Evolutionary conservation across 192 early-diverging fungal genomes (phyloP).

Genomic region (Coemansia sp.): DNA sequence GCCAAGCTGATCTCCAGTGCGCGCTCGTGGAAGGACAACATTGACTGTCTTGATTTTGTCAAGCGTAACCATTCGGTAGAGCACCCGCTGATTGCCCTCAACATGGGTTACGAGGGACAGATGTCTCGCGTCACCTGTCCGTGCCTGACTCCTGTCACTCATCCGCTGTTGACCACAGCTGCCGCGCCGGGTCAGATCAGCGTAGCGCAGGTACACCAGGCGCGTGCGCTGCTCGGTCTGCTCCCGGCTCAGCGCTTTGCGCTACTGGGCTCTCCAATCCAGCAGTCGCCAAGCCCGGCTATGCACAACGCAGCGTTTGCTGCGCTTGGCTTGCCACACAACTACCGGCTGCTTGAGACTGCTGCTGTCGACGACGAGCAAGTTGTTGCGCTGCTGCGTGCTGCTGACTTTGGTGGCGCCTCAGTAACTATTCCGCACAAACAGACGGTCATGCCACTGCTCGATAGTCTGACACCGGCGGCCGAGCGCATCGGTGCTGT

Average conservation of each 20-base stretch:
- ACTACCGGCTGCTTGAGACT: constrained; percentile 74
- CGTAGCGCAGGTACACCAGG: constrained; percentile 71
- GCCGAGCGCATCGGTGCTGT: constrained; percentile 91
- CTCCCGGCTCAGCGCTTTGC: constrained; percentile 67
- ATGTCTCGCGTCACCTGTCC: constrained; percentile 85
- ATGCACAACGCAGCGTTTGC: constrained; percentile 93
- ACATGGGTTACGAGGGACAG: constrained; percentile 92
- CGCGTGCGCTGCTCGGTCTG: constrained; percentile 68
- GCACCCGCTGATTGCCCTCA: constrained; percentile 82
- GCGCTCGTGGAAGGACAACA: constrained; percentile 74
- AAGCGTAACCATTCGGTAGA: constrained; percentile 36
- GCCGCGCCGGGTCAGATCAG: constrained; percentile 96
- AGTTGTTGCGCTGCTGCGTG: constrained; percentile 50
- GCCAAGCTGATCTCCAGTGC: constrained; percentile 91
- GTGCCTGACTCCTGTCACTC: constrained; percentile 94
- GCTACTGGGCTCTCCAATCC: constrained; percentile 89
- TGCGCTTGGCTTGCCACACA: constrained; percentile 78
- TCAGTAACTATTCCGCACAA: constrained; percentile 97
- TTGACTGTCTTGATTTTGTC: constrained; percentile 72
- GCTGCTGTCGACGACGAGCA: constrained; percentile 54
- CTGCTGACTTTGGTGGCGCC: constrained; percentile 81
- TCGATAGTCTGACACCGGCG: constrained; percentile 69
- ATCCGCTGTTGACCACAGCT: constrained; percentile 66
- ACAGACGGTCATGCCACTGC: constrained; percentile 74
- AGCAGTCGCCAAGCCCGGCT: constrained; percentile 83